phyloP scores from a whole-genome alignment of 176 grass and related monocot genomes.

The Avena sativa region DNA sequence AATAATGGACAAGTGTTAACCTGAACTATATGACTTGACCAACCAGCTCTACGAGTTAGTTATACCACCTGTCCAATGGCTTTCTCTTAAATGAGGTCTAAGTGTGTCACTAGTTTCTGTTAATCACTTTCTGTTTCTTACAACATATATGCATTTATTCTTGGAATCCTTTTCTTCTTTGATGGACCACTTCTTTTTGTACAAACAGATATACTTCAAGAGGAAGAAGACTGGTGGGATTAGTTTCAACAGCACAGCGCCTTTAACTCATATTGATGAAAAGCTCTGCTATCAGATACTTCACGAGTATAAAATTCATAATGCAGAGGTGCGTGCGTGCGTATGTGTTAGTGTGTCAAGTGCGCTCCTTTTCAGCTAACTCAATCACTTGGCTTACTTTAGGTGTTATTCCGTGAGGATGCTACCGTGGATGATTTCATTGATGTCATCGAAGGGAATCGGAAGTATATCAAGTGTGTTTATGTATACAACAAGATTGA shows the following conservation, averaged over 20 bases:
- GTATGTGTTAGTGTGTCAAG: background rate
- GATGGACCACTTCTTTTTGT: slow-evolving; percentile 14
- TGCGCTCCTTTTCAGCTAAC: slow-evolving; percentile 1
- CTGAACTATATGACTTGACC: slow-evolving; percentile 11
- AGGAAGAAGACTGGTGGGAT: slow-evolving; percentile 98
- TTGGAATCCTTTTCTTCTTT: background rate
- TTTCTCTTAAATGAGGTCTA: slow-evolving; percentile 21
- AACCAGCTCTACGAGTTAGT: slow-evolving; percentile 23
- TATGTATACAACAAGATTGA: slow-evolving; percentile 99
- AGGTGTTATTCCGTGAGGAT: slow-evolving; percentile 96
- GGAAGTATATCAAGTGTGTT: slow-evolving; percentile 98
- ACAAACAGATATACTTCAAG: slow-evolving; percentile 95
- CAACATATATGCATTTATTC: slow-evolving; percentile 12
- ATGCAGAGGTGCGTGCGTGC: slow-evolving; percentile 69
- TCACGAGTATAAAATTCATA: slow-evolving; percentile 99
- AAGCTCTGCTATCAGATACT: slow-evolving; percentile 99
- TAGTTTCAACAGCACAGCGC: slow-evolving; percentile 82
- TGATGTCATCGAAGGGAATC: slow-evolving; percentile 95
- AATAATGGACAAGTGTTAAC: background rate
- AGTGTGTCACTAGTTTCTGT: slow-evolving; percentile 15
- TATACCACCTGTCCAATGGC: background rate
- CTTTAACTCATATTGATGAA: slow-evolving; percentile 95
- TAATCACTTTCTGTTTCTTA: slow-evolving; percentile 20
- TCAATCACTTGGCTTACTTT: slow-evolving; percentile 43
- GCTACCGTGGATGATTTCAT: slow-evolving; percentile 99